Evolutionary conservation across 257 asterid species (phyloP).

Genomic region (Craterostigma plantagineum): DNA sequence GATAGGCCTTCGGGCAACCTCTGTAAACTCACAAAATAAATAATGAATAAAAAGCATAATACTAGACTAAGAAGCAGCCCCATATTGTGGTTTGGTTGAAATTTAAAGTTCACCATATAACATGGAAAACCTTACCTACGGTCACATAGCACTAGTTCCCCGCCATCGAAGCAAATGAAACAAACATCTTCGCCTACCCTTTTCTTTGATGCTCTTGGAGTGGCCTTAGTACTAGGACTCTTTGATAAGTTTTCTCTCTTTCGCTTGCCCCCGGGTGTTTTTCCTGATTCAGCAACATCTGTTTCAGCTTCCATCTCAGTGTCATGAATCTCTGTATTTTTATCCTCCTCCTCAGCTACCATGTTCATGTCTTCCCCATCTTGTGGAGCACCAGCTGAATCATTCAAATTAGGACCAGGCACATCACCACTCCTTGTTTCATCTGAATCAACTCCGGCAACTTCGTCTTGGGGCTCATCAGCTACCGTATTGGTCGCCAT

Average conservation of each 20-base stretch:
- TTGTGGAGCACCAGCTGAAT: conserved; percentile 21
- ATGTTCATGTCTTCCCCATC: conserved; percentile 43
- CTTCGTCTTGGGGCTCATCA: conserved; percentile 14
- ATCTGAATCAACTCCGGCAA: conserved; percentile 28
- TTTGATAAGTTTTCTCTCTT: conserved; percentile 51
- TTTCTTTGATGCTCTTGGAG: conserved; percentile 33
- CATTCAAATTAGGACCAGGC: conserved; percentile 27
- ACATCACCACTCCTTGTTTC: conserved; percentile 32
- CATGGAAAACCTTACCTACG: conserved; percentile 41
- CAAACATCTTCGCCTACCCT: conserved; percentile 74
- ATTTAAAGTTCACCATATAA: neutral
- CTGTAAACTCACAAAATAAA: no score
- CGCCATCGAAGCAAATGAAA: conserved; percentile 97
- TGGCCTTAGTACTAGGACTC: conserved; percentile 25
- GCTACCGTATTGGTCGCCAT: conserved; percentile 10
- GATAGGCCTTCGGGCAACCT: conserved; percentile 96
- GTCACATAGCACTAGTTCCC: conserved; percentile 79
- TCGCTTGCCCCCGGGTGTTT: conserved; percentile 44
- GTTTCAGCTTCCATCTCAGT: conserved; percentile 67
- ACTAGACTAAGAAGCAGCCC: neutral
- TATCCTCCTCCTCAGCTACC: conserved; percentile 54
- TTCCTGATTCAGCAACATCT: conserved; percentile 40
- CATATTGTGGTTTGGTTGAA: neutral
- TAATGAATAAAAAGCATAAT: neutral
- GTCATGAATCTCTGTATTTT: conserved; percentile 31